Evolutionary conservation across 202 grass and related monocot genomes (phyloP).

Genomic region (Eragrostis tef): DNA sequence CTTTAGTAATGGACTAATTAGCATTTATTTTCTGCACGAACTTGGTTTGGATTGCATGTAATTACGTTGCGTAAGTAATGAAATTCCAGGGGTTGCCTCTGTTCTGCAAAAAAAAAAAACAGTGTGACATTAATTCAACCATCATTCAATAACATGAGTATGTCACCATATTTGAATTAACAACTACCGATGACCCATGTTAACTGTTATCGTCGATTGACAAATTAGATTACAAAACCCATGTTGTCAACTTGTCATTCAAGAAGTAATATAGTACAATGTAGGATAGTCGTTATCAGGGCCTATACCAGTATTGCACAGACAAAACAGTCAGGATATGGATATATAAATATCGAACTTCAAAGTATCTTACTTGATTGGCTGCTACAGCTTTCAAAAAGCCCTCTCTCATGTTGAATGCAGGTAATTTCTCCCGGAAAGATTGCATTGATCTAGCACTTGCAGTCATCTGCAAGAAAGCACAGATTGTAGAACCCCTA

Average conservation of each 20-base stretch:
- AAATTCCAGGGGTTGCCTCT: no score
- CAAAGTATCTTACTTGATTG: constrained; percentile 68
- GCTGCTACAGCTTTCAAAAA: constrained; percentile 77
- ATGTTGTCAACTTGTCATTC: no score
- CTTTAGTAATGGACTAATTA: no score
- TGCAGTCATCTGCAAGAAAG: constrained; percentile 58
- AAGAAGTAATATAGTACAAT: neutral
- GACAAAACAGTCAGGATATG: neutral
- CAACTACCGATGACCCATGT: neutral
- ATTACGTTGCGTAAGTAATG: no score
- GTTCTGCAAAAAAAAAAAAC: no score
- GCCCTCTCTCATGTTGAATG: constrained; percentile 74
- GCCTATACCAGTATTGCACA: constrained; percentile 8
- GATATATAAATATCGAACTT: constrained; percentile 29
- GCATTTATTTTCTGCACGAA: no score
- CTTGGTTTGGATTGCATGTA: no score
- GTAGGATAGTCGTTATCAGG: neutral
- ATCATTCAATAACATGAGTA: constrained; percentile 15
- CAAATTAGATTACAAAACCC: constrained; percentile 26
- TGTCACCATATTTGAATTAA: neutral
- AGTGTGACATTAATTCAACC: no score
- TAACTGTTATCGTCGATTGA: constrained; percentile 21
- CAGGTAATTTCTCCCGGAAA: constrained; percentile 89
- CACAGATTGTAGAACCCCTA: constrained; percentile 20
- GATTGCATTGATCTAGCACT: constrained; percentile 76